Conservation (phyloP, 176 grass and related monocot species). For the Avena atlantica region DNA sequence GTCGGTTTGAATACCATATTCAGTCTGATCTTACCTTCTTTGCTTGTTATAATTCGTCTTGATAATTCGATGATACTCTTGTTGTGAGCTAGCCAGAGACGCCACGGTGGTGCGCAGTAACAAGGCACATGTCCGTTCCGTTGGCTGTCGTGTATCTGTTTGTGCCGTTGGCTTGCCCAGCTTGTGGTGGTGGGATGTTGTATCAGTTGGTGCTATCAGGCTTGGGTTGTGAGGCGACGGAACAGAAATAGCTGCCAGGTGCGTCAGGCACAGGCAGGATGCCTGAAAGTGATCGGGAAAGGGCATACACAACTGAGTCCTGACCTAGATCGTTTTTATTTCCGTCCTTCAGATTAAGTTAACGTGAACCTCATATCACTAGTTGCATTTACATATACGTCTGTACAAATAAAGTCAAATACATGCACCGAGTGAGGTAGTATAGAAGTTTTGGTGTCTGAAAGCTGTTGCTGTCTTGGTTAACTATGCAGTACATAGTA, state of each 20-base stretch:
- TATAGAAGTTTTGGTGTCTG: not conserved
- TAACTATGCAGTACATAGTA: not conserved
- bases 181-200: not conserved
- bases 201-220: slow-evolving; percentile 33
- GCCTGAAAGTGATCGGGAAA: not conserved
- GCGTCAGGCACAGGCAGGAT: slow-evolving; percentile 18
- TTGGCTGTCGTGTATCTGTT: slow-evolving; percentile 45
- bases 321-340: slow-evolving; percentile 3
- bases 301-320: not conserved
- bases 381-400: not conserved
- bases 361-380: not conserved
- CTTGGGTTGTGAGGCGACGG: not conserved
- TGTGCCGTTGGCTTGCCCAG: slow-evolving; percentile 42
- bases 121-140: not conserved
- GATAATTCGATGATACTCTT: not conserved
- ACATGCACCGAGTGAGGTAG: not conserved
- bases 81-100: not conserved
- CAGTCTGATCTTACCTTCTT: not conserved
- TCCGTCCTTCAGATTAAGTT: not conserved
- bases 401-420: not conserved
- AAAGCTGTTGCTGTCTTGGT: not conserved
- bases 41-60: not conserved
- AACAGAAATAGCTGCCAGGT: slow-evolving; percentile 31
- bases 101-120: not conserved
- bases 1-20: not conserved